phyloP scores from a whole-genome alignment of 1,284 basidiomycete species.

The Takashimella koratensis region DNA sequence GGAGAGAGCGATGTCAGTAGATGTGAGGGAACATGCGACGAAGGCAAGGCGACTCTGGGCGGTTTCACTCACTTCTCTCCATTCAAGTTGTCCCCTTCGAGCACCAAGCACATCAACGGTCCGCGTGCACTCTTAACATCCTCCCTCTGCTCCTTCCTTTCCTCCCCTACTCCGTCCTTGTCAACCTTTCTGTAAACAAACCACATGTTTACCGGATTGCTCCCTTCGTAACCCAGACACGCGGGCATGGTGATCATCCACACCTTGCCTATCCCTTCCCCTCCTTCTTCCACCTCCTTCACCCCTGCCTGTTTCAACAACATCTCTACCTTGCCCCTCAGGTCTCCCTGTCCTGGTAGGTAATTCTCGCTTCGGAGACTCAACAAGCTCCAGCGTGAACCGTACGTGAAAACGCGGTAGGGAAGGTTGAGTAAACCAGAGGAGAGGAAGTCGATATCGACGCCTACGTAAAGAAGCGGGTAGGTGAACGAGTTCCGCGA shows the following conservation, averaged over 20 bases:
- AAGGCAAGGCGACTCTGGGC: too few species aligned
- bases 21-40: too few species aligned
- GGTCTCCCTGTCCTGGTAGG: neutral
- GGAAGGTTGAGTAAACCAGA: neutral
- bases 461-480: conserved; percentile 58
- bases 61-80: conserved; percentile 60
- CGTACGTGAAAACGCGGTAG: neutral
- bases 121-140: neutral
- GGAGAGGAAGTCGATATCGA: conserved; percentile 56
- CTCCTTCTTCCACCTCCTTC: neutral
- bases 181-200: neutral
- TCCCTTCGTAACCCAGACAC: conserved; percentile 37
- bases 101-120: conserved; percentile 54
- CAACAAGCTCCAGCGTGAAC: neutral
- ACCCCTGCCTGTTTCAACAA: too few species aligned
- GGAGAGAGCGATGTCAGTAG: too few species aligned
- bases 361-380: neutral
- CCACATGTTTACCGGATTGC: neutral
- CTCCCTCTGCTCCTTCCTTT: too few species aligned
- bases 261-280: neutral
- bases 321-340: neutral
- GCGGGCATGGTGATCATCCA: neutral
- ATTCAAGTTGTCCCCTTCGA: conserved; percentile 75
- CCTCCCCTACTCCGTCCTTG: neutral
- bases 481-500: conserved; percentile 63